Evolutionary conservation across 139 green algal genomes (phyloP).

Genomic region (Tetratostichococcus sp.): DNA sequence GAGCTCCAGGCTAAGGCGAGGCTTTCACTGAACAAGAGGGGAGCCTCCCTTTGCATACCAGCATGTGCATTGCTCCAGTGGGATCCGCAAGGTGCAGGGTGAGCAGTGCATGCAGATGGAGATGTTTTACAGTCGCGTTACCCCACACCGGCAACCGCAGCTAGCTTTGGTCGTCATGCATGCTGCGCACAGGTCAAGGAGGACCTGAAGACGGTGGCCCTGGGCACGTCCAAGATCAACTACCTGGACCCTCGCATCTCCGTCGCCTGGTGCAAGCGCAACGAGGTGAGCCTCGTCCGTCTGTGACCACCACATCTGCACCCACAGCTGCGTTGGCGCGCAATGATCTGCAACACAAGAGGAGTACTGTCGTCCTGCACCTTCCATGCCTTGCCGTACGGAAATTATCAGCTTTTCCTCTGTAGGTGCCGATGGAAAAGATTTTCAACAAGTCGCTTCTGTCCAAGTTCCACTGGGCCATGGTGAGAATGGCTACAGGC

Average conservation of each 20-base stretch:
- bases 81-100: too few relatives aligned
- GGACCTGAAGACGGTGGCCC: constrained; percentile 94
- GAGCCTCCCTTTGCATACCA: too few relatives aligned
- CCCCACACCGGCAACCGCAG: too few relatives aligned
- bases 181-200: constrained; percentile 71
- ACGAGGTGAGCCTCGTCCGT: constrained; percentile 54
- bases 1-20: constrained; percentile 31
- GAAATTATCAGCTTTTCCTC: neutral
- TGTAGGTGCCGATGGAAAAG: constrained; percentile 91
- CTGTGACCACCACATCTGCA: constrained; percentile 26
- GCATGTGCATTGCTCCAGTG: too few relatives aligned
- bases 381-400: too few relatives aligned
- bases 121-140: too few relatives aligned
- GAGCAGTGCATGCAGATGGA: too few relatives aligned
- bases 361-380: too few relatives aligned
- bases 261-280: constrained; percentile 93
- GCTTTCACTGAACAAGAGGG: too few relatives aligned
- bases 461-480: constrained; percentile 94
- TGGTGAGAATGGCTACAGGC: constrained; percentile 39
- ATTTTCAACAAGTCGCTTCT: constrained; percentile 96
- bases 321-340: too few relatives aligned
- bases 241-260: constrained; percentile 99
- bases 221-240: constrained; percentile 99
- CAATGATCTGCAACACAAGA: too few relatives aligned
- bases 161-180: too few relatives aligned